Evolutionary conservation across 2,329 filamentous ascomycete genomes (phyloP).

Genomic region (Paraconiothyrium brasiliense): DNA sequence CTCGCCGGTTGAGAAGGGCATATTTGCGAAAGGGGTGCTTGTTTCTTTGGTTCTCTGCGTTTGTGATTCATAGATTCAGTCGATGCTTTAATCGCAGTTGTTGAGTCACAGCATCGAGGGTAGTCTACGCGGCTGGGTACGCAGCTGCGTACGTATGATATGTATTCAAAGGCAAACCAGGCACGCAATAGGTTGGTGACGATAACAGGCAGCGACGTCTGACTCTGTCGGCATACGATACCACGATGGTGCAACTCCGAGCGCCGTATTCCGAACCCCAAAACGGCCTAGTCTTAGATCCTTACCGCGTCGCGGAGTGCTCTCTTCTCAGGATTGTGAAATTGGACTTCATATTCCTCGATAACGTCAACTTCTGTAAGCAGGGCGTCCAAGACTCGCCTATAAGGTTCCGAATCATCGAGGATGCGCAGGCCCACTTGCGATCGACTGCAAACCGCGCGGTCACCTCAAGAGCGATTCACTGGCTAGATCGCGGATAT

Average conservation of each 20-base stretch:
- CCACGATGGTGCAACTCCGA: neutral
- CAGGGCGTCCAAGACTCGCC: too few relatives aligned
- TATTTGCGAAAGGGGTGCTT: neutral
- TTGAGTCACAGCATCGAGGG: neutral
- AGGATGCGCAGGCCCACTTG: too few relatives aligned
- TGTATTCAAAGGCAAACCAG: neutral
- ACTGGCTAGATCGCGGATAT: too few relatives aligned
- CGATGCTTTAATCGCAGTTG: neutral
- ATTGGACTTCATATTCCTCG: neutral
- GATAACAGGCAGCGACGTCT: neutral
- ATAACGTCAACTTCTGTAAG: too few relatives aligned
- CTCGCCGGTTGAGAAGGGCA: slow-evolving; percentile 12
- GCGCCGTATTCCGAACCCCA: slow-evolving; percentile 3
- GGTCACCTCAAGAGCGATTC: too few relatives aligned
- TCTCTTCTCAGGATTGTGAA: neutral
- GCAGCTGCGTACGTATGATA: neutral
- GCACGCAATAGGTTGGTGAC: neutral
- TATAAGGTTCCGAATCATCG: too few relatives aligned
- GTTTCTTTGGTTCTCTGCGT: neutral
- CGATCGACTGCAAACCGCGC: too few relatives aligned
- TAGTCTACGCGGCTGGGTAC: neutral
- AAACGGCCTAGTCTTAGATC: neutral
- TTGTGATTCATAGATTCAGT: neutral
- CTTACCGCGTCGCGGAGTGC: too few relatives aligned
- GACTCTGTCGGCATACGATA: neutral